Evolutionary conservation across 2,329 filamentous ascomycete species (phyloP).

Genomic region (Metarhizium sp.): DNA sequence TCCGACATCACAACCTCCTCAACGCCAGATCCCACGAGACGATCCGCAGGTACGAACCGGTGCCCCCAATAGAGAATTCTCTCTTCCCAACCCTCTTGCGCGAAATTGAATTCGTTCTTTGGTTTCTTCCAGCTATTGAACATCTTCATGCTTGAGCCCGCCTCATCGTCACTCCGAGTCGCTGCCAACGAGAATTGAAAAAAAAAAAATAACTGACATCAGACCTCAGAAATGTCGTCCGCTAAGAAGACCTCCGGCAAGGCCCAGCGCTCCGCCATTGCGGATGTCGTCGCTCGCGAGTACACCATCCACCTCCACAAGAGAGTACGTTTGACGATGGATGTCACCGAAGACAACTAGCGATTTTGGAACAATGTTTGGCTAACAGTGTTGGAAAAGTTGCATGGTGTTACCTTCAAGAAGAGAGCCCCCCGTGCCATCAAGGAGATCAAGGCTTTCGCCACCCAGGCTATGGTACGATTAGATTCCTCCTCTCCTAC

Average conservation of each 20-base stretch:
- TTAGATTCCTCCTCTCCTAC: not conserved
- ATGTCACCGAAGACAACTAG: conserved; percentile 3
- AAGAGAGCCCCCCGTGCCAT: conserved; percentile 97
- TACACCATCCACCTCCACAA: conserved; percentile 99
- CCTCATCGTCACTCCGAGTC: conserved; percentile 1
- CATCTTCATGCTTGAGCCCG: not conserved
- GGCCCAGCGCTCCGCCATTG: conserved; percentile 79
- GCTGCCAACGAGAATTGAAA: conserved; percentile 2
- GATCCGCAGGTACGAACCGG: conserved; percentile 31
- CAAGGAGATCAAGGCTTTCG: conserved; percentile 99
- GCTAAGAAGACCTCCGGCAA: conserved; percentile 28
- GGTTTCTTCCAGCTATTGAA: not conserved
- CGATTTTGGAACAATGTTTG: conserved; percentile 1
- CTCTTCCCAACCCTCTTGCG: not conserved
- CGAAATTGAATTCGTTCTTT: not conserved
- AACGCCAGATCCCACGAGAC: conserved; percentile 30
- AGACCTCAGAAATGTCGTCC: conserved; percentile 31
- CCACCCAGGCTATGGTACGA: conserved; percentile 90
- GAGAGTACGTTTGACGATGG: conserved; percentile 40
- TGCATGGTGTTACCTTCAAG: conserved; percentile 98
- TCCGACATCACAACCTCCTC: conserved; percentile 26
- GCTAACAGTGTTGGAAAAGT: conserved; percentile 40
- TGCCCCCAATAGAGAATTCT: conserved; percentile 10
- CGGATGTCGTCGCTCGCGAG: conserved; percentile 98
- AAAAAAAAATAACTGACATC: conserved; percentile 15